A percentile compares a stretch with the other conserved stretches of the same genome.
These are phyloP conservation scores for Puccinia brachypodii DNA, from an alignment of 1,284 basidiomycete genomes.

Conservation along the genomic window DNA sequence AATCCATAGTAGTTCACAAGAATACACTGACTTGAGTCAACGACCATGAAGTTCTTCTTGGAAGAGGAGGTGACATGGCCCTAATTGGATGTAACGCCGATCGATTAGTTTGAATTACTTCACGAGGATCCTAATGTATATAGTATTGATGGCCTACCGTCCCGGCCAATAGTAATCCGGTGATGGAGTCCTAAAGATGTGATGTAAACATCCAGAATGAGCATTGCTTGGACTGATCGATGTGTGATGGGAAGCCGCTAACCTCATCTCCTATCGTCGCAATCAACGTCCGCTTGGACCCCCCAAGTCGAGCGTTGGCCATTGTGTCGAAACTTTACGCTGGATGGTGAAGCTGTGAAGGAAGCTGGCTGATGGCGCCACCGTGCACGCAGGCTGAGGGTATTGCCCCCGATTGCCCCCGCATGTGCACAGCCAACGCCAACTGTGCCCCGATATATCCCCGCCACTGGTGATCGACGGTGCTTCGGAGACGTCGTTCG, in stretches of 20 bases:
- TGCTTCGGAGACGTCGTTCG: no score
- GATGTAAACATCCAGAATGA: background rate
- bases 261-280: conserved; percentile 96
- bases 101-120: background rate
- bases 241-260: conserved; percentile 49
- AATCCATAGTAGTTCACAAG: no score
- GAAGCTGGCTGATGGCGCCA: background rate
- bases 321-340: background rate
- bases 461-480: no score
- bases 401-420: no score
- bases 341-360: background rate
- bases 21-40: conserved; percentile 71
- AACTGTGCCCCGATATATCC: no score
- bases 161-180: conserved; percentile 85
- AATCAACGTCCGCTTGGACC: conserved; percentile 71
- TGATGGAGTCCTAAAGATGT: conserved; percentile 84
- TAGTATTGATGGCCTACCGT: conserved; percentile 61
- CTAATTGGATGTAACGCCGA: background rate
- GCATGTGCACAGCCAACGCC: no score
- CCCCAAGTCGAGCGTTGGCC: conserved; percentile 43
- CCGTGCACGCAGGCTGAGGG: no score
- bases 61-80: conserved; percentile 79
- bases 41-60: conserved; percentile 93
- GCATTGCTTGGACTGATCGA: background rate
- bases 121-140: background rate